Evolutionary conservation across 148 eudicot species (phyloP).

Genomic region (Bassia scoparia): DNA sequence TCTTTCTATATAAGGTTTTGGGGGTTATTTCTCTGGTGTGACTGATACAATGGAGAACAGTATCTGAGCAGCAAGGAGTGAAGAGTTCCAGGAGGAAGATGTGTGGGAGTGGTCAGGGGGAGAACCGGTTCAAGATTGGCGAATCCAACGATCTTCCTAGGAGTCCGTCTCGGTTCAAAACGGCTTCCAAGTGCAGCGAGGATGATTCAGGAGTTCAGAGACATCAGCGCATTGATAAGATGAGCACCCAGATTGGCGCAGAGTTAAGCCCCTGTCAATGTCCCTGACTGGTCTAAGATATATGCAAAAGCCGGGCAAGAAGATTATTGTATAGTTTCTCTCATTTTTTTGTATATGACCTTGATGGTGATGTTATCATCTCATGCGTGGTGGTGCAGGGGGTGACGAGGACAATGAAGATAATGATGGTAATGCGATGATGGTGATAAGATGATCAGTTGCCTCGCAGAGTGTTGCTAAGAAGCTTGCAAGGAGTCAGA

Average conservation of each 20-base stretch:
- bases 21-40: background rate
- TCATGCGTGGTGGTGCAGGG: background rate
- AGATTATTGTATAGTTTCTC: conserved; percentile 5
- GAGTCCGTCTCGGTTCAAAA: conserved; percentile 31
- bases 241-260: conserved; percentile 29
- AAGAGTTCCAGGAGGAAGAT: conserved; percentile 69
- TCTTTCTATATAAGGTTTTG: background rate
- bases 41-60: conserved; percentile 35
- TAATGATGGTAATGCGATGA: conserved; percentile 31
- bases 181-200: conserved; percentile 45
- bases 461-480: conserved; percentile 73
- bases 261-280: conserved; percentile 58
- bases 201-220: conserved; percentile 40
- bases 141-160: conserved; percentile 1
- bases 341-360: conserved; percentile 21
- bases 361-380: conserved; percentile 10
- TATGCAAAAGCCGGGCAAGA: conserved; percentile 35
- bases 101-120: conserved; percentile 44
- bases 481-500: conserved; percentile 46
- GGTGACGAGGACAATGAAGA: conserved; percentile 17
- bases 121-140: conserved; percentile 2
- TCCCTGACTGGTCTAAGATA: conserved; percentile 81
- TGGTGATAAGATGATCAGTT: conserved; percentile 32
- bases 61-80: conserved; percentile 35
- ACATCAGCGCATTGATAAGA: background rate